Evolutionary conservation across 2,329 filamentous ascomycete species (phyloP).

Genomic region (Aspergillus unguis): DNA sequence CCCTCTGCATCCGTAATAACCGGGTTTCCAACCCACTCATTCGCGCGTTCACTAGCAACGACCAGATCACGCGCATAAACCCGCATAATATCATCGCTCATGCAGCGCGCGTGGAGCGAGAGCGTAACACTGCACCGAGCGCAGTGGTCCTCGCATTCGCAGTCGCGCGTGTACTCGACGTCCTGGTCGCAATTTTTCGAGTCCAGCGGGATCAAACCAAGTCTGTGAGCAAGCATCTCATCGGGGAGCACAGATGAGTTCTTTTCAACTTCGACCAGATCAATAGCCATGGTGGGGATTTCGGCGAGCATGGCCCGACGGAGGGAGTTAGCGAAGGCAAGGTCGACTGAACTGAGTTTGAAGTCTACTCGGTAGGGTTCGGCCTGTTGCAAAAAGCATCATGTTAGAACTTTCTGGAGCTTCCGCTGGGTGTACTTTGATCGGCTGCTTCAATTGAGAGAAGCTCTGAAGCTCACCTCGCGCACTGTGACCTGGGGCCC

Average conservation of each 20-base stretch:
- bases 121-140: slow-evolving; percentile 85
- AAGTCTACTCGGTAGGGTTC: slow-evolving; percentile 83
- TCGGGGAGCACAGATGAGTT: slow-evolving; percentile 97
- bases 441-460: neutral
- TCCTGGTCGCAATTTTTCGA: slow-evolving; percentile 76
- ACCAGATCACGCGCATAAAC: slow-evolving; percentile 89
- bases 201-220: slow-evolving; percentile 84
- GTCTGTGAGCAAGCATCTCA: slow-evolving; percentile 89
- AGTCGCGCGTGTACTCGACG: slow-evolving; percentile 85
- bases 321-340: slow-evolving; percentile 87
- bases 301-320: slow-evolving; percentile 90
- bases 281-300: slow-evolving; percentile 90
- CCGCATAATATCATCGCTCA: slow-evolving; percentile 81
- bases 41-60: slow-evolving; percentile 65
- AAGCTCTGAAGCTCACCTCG: slow-evolving; percentile 33
- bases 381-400: slow-evolving; percentile 47
- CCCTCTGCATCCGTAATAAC: slow-evolving; percentile 80
- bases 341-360: slow-evolving; percentile 81
- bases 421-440: neutral
- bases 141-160: slow-evolving; percentile 94
- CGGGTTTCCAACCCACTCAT: slow-evolving; percentile 72
- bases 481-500: slow-evolving; percentile 49
- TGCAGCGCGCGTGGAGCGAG: slow-evolving; percentile 80
- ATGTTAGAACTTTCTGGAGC: neutral
- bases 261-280: slow-evolving; percentile 85